Evolutionary conservation across 495 filamentous ascomycete species (phyloP), one percentile per base, ranked within the genome.

Genomic region (Lindgomyces ingoldianus): DNA sequence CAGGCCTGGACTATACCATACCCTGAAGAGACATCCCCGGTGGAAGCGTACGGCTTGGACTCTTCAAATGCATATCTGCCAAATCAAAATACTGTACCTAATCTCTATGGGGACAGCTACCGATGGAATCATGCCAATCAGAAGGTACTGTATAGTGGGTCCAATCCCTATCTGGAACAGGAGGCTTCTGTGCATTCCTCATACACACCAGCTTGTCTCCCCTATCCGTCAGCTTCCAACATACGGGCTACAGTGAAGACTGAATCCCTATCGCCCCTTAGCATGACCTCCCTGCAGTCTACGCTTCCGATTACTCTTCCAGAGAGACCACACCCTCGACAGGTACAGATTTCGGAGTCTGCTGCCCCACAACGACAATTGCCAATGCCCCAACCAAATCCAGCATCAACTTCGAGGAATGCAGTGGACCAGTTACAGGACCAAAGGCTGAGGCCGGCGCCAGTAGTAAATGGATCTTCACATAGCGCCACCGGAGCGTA

Each of bases 281-380:
- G 68, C 62, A 74, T 76, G 74, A 64, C 66, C 14, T 68, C 69
- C 1, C 41, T 76, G 14, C 63, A 74, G 21, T 68, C 69, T 26
- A 71, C 62, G 0, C 68, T 76, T 19, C 71, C 71, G 42, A 33
- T 60, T 44, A 11, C 61, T 14, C 18, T 59, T 12, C 53, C 62
- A 2, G 52, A 65, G 8, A 44, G 52, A 26, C 42, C 57, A 21
- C 48, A 27, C 48, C 49, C 11, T 33, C 18, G 50, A 18, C 47
- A 30, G 18, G 16, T 27, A 1, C n/a, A 42, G 10, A 8, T 48
- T n/a, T 22, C 45, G 25, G 59, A 57, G 30, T 16, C 36, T 24
- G 26, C 48, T 29, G 30, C 42, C n/a, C 59, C 52, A 4, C 62
- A 67, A 19, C 25, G 68, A 62, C 53, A 64, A 47, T 44, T 70